Conservation (phyloP, 2,329 filamentous ascomycete species). For the Aspergillus puulaauensis region DNA sequence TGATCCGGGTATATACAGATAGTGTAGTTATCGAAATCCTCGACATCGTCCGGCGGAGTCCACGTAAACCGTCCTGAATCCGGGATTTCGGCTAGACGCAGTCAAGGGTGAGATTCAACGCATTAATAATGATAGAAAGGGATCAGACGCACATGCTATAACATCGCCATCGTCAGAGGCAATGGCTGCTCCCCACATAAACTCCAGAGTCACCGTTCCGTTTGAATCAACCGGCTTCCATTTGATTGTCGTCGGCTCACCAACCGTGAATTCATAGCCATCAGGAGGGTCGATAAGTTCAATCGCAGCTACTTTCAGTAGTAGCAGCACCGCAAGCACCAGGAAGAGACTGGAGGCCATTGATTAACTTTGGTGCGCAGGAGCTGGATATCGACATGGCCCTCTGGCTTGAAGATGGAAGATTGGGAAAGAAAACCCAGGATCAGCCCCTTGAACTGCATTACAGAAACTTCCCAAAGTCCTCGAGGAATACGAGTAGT, state of each 20-base stretch:
- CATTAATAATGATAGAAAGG: neutral
- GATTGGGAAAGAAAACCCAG: neutral
- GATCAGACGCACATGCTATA: neutral
- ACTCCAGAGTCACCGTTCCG: neutral
- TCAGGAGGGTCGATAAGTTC: neutral
- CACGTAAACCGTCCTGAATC: neutral
- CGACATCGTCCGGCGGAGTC: neutral
- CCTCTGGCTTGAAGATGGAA: too few species aligned
- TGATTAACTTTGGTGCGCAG: neutral
- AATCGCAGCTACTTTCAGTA: neutral
- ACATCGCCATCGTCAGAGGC: neutral
- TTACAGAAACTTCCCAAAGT: too few species aligned
- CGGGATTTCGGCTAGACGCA: neutral
- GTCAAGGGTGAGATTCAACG: neutral
- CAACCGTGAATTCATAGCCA: neutral
- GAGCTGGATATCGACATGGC: neutral
- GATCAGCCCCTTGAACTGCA: neutral
- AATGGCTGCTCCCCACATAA: neutral
- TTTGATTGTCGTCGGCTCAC: neutral
- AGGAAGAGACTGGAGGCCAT: neutral
- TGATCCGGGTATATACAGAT: neutral
- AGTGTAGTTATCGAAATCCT: neutral
- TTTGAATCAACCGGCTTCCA: neutral
- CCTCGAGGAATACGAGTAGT: neutral
- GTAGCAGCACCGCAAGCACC: neutral